Conservation (phyloP, 2,329 filamentous ascomycete species). For the Penicillium sp. region DNA sequence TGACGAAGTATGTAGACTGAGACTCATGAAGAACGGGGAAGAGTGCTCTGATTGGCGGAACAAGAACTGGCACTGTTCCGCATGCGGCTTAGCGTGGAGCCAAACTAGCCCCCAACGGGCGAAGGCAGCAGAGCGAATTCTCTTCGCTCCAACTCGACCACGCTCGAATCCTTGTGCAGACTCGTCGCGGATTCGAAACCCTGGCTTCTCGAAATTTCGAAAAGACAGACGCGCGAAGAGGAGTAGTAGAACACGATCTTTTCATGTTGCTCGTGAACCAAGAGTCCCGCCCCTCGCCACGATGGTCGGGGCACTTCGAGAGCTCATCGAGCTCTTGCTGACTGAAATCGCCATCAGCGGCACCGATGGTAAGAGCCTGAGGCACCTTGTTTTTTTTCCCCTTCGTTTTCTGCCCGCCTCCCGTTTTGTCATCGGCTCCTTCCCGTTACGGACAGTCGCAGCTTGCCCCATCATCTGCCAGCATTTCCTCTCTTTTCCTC, state of each 20-base stretch:
- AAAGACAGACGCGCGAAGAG: not conserved
- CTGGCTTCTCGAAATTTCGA: constrained; percentile 2
- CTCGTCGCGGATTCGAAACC: constrained; percentile 14
- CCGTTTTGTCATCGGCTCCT: not conserved
- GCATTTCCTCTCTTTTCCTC: not conserved
- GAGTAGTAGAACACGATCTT: not conserved
- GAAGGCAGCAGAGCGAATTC: not conserved
- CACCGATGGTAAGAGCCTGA: constrained; percentile 11
- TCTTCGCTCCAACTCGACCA: not conserved
- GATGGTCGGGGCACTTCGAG: constrained; percentile 12
- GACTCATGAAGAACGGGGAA: too few relatives aligned
- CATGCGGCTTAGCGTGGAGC: not conserved
- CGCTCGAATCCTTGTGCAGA: not conserved
- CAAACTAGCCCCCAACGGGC: too few relatives aligned
- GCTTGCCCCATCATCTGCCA: too few relatives aligned
- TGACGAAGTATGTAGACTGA: too few relatives aligned
- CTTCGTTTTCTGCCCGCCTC: not conserved
- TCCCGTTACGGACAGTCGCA: not conserved
- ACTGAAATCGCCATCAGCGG: constrained; percentile 14
- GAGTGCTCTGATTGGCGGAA: not conserved
- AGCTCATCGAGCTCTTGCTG: constrained; percentile 13
- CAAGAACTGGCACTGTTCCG: not conserved
- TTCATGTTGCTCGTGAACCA: not conserved
- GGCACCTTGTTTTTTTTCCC: not conserved
- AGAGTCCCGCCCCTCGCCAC: not conserved